Evolutionary conservation across 805 yeast species (phyloP).

Genomic region (Kodamaea laetipori): DNA sequence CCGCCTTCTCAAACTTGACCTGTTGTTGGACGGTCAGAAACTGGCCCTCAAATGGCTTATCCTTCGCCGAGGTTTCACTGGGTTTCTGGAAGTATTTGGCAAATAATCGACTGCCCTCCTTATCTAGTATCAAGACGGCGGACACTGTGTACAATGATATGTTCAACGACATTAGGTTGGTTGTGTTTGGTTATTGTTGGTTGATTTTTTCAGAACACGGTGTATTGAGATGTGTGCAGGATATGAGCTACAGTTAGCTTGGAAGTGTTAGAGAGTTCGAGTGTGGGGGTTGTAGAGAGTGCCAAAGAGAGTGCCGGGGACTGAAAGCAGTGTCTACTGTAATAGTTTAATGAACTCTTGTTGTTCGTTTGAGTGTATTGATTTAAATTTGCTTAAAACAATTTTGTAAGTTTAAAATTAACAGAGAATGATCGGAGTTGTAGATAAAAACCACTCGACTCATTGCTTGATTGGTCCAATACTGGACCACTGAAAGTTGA

Average conservation of each 20-base stretch:
- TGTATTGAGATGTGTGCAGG: conserved; percentile 13
- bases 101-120: conserved; percentile 74
- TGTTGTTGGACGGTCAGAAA: conserved; percentile 61
- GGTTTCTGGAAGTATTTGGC: conserved; percentile 82
- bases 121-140: conserved; percentile 79
- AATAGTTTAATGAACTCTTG: no score
- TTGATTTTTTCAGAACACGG: conserved; percentile 14
- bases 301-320: neutral
- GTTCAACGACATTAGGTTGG: conserved; percentile 40
- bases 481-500: no score
- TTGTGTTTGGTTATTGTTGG: conserved; percentile 8
- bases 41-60: conserved; percentile 25
- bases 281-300: neutral
- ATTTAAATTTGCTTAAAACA: no score
- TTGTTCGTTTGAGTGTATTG: no score
- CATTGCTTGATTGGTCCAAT: no score
- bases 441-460: no score
- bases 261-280: neutral
- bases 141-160: conserved; percentile 78
- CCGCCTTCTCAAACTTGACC: conserved; percentile 68
- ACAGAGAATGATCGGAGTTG: no score
- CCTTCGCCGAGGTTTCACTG: conserved; percentile 18
- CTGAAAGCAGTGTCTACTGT: no score
- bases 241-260: neutral
- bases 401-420: no score